Base-by-base conservation (phyloP, 202 grass and related monocot genomes). In the Schoenoplectus triqueter region DNA sequence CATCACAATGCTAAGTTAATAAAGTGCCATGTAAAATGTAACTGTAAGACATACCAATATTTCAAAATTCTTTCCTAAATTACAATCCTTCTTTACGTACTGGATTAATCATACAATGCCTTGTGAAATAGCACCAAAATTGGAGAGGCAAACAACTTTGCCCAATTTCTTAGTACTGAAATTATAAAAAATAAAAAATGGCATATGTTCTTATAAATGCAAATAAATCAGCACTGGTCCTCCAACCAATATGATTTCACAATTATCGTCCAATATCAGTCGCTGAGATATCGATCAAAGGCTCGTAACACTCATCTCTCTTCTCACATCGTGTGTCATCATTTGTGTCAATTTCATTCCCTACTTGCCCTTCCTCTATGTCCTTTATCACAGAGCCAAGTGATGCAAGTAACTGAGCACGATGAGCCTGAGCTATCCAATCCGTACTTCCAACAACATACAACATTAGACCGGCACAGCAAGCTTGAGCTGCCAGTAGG, bases 401-500 rank as follows among this genome's bases (percentile, higher is more conserved):
- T 0, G 83, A 85, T 9, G 90, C 93, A 48, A 95, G 88, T 18
- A 75, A 18, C 75, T 89, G 88, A 3, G 96, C 93, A 59, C 96
- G 78, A 15, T 46, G 61, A 1, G 96, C 96, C 87, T 98, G 93
- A 66, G 87, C 90, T 10, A 92, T 91, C 96, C 96, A 98, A 88
- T 98, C 96, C 13, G 96, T 98, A 80, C 90, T 91, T 8, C 90
- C 88, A 20, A 98, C 90, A 17, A 87, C 96, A 85, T 81, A 89
- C 11, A 98, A 88, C 93, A 95, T 95, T 63, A 95, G 87, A 0
- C 82, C 88, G 1, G 96, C 96, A 64, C 96, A 98, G 88, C 91
- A 95, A n/a, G 94, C 85, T 76, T 98, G 96, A 40, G 96, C 96
- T 0, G 93, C 91, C 52, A 98, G 91, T 0, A 98, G 88, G 11